Base-by-base conservation (phyloP, 2,329 filamentous ascomycete genomes). In the Fusarium dimerum region DNA sequence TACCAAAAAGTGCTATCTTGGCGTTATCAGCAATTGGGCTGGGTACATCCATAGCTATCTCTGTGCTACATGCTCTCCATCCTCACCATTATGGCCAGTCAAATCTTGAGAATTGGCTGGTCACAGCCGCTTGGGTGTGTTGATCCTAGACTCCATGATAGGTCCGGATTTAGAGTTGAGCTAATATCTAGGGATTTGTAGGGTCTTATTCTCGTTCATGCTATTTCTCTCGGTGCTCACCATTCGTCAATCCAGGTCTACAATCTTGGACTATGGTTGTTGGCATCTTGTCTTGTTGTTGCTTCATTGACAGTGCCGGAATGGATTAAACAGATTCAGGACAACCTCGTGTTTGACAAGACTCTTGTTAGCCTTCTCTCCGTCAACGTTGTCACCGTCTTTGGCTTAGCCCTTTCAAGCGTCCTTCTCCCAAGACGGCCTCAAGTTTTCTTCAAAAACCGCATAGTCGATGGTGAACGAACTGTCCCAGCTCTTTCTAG, bases 361-460 rank as follows among this genome's bases (percentile, higher is more conserved):
- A 56, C 43, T 29, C 67, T 71, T 2, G 70, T 86, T 13, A 76
- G 67, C 42, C 64, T 74, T 26, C 71, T 83, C 34, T 65, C 76
- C 1, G 68, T 72, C 3, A 81, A 84, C 51, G 64, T 83, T 17
- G 68, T 66, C 9, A 66, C 74, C 11, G 68, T 74, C 13, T 30
- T 83, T n/a, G 63, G 70, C n/a, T 69, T 83, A 16, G 69, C 73
- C 13, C 57, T 81, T 42, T 70, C 76, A 15, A 79, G 79, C 57
- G 56, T 87, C 12, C 76, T 78, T 1, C 73, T 91, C 13, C 87
- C 86, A 5, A 80, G 89, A 41, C 79, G 89, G 11, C 89, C 89
- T 4, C 77, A 85, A 48, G 84, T 92, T 16, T 89, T 78, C 63
- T 74, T 78, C 62, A 56, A 85, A 39, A 84, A 77, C 26, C 73